phyloP scores from a whole-genome alignment of 495 filamentous ascomycete genomes.

The Amorphotheca resinae region DNA sequence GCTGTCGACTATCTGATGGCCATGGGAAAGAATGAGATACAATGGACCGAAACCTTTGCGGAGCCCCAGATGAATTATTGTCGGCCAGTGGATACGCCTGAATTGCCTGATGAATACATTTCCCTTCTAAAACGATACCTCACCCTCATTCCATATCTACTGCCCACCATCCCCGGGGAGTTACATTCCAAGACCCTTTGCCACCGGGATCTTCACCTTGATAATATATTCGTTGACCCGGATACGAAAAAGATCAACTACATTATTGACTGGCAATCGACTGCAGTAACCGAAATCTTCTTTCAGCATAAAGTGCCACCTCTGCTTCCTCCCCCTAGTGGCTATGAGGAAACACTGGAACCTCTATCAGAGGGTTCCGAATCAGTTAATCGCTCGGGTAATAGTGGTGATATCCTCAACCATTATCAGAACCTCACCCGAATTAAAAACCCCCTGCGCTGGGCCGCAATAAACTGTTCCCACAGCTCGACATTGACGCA shows the following conservation, averaged over 20 bases:
- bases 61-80: conserved; percentile 23
- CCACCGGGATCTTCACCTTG: conserved; percentile 24
- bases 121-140: conserved; percentile 12
- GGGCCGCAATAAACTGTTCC: conserved; percentile 8
- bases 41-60: conserved; percentile 20
- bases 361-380: conserved; percentile 1
- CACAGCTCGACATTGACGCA: conserved; percentile 6
- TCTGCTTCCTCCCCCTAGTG: conserved; percentile 15
- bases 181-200: conserved; percentile 13
- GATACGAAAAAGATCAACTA: conserved; percentile 20
- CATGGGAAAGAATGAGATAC: conserved; percentile 25
- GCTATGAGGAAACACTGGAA: conserved; percentile 1
- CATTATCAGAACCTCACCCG: conserved; percentile 9
- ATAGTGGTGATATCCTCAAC: conserved; percentile 4
- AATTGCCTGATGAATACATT: conserved; percentile 7
- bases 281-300: conserved; percentile 11
- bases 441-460: conserved; percentile 3
- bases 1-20: conserved; percentile 18
- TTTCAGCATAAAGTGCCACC: conserved; percentile 19
- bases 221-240: conserved; percentile 26
- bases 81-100: conserved; percentile 3
- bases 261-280: conserved; percentile 25
- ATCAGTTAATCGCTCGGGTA: conserved; percentile 1
- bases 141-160: conserved; percentile 1
- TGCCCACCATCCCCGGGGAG: not conserved